These are phyloP conservation scores for Rhodotorula babjevae DNA, from an alignment of 768 basidiomycete genomes.

Conservation along the genomic window DNA sequence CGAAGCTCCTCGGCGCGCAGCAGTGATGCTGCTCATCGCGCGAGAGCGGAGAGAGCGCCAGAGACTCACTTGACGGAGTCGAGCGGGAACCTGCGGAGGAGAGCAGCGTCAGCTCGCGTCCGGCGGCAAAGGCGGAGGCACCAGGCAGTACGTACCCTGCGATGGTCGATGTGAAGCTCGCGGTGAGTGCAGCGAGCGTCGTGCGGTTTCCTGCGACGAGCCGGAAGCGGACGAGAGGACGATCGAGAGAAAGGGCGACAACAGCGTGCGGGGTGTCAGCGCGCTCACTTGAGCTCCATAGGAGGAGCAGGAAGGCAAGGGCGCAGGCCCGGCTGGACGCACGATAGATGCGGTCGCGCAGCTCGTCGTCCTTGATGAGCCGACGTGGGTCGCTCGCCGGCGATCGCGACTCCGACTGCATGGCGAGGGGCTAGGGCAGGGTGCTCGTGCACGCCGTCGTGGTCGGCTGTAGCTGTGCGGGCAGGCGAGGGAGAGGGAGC, in stretches of 20 bases:
- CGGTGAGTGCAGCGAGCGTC: constrained; percentile 22
- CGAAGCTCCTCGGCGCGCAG: too few species aligned
- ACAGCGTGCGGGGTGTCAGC: background rate
- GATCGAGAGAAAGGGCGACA: background rate
- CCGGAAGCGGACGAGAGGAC: too few species aligned
- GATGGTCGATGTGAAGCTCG: constrained; percentile 73
- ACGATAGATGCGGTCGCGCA: background rate
- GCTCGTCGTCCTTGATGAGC: background rate
- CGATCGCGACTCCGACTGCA: background rate
- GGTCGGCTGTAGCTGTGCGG: background rate
- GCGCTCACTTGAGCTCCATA: background rate
- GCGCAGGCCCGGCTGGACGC: background rate
- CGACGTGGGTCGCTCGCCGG: background rate
- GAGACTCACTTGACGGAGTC: constrained; percentile 85
- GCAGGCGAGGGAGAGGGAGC: background rate
- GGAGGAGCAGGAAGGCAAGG: background rate
- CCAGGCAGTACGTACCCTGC: constrained; percentile 56
- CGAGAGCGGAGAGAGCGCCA: constrained; percentile 47
- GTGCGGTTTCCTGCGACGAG: constrained; percentile 24
- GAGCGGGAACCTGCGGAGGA: constrained; percentile 54
- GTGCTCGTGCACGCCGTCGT: background rate
- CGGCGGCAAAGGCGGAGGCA: too few species aligned
- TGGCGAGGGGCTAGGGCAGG: background rate
- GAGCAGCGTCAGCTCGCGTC: constrained; percentile 9
- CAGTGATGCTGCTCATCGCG: background rate